Evolutionary conservation across 257 asterid species (phyloP).

Genomic region (Cordia subcordata): DNA sequence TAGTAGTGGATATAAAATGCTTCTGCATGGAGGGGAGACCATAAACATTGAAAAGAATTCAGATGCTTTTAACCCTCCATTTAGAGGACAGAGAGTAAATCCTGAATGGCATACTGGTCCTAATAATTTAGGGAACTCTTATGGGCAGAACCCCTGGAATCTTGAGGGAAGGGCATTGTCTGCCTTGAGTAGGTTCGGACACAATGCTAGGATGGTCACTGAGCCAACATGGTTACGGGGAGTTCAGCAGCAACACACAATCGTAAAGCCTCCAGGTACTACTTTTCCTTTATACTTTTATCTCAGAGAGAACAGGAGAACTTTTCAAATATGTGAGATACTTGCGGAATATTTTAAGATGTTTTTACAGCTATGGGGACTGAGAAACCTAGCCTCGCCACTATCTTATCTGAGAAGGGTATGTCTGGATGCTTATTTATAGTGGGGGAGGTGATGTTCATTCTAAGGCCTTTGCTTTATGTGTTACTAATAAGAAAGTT

Average conservation of each 20-base stretch:
- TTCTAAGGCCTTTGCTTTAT: slow-evolving; percentile 77
- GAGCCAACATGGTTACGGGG: slow-evolving; percentile 74
- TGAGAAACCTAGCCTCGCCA: slow-evolving; percentile 45
- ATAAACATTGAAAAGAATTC: slow-evolving; percentile 31
- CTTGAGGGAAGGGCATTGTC: slow-evolving; percentile 91
- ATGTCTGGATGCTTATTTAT: slow-evolving; percentile 69
- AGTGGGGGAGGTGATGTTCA: slow-evolving; percentile 78
- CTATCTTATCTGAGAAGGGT: slow-evolving; percentile 70
- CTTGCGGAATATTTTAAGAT: no score
- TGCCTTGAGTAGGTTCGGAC: slow-evolving; percentile 86
- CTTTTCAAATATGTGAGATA: no score
- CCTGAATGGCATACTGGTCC: slow-evolving; percentile 38
- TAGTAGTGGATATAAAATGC: slow-evolving; percentile 81
- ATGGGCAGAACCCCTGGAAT: no score
- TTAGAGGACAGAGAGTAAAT: slow-evolving; percentile 16
- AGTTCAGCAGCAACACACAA: no score
- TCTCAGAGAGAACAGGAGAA: no score
- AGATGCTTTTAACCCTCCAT: slow-evolving; percentile 29
- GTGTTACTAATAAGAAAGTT: slow-evolving; percentile 71
- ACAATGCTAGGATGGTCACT: slow-evolving; percentile 60
- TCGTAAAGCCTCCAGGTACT: slow-evolving; percentile 63
- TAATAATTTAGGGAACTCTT: slow-evolving; percentile 33
- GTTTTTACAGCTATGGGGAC: slow-evolving; percentile 41
- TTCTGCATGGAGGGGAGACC: slow-evolving; percentile 90
- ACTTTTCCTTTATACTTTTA: no score